Evolutionary conservation across 2,329 filamentous ascomycete species (phyloP), one percentile per base, ranked within the genome.

Genomic region (Fusarium fracticaudum): DNA sequence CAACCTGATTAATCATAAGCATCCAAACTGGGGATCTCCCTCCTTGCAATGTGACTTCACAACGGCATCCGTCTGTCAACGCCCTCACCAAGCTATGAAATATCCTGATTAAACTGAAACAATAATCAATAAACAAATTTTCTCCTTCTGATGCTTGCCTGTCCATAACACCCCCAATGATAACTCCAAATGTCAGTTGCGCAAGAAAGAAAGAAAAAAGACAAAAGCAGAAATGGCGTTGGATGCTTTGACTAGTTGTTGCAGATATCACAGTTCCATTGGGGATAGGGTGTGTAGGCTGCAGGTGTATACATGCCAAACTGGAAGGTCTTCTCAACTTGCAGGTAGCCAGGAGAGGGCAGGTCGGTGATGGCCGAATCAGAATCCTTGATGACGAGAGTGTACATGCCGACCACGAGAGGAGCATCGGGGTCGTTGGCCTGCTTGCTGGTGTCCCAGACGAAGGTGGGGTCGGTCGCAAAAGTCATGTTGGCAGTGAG

Each of bases 401-500:
- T 91, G 82, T 91, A 92, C 78, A 87, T 81, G 62, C 87, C 85
- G 3, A 86, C 87, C 44, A 87, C 80, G 47, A 92, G 83, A 40
- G 87, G 88, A 54, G 82, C 80, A 18, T 83, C 79, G 4, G 85
- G 81, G 38, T 85, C 79, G 53, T 85, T 84, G n/a, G 83, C 81
- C 72, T 90, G 83, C 76, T 86, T 81, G 31, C 80, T 83, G 7
- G 89, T 90, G 77, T 92, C 88, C 90, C 90, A 92, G 13, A 86
- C 86, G 76, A 86, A 90, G 29, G 84, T 81, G 45, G 83, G 88
- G 10, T 83, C 84, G 24, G 86, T 85, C 67, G 84, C 80, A 65
- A 88, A 90, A 1, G 88, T 88, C 87, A 91, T 91, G 83, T 92
- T 92, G 78, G 85, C 83, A 7, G 90, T 90, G 50, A 92, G 83